These are phyloP conservation scores for Dictyostelium citrinum DNA, from an alignment of 78 protist genomes.

Conservation along the genomic window DNA sequence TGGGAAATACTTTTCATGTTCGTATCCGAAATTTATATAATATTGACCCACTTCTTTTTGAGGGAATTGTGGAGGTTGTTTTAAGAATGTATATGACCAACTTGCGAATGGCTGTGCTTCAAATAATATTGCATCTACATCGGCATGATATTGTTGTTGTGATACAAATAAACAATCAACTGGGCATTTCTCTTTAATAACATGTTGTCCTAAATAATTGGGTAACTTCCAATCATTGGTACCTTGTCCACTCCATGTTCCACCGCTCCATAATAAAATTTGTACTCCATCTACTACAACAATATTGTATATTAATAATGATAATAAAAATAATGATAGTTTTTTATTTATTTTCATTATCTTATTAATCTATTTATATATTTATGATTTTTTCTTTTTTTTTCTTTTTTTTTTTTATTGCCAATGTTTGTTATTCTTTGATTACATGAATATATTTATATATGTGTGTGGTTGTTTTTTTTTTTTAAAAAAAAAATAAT, in stretches of 20 bases:
- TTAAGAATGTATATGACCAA: constrained; percentile 37
- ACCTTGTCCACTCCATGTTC: constrained; percentile 62
- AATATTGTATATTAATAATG: neutral
- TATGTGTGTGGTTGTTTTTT: neutral
- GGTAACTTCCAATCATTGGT: neutral
- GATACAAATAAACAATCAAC: neutral
- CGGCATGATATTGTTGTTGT: neutral
- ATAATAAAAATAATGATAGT: neutral
- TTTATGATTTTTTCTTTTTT: neutral
- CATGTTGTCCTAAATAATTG: constrained; percentile 51
- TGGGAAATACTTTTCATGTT: constrained; percentile 71
- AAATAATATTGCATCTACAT: constrained; percentile 19
- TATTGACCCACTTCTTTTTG: constrained; percentile 47
- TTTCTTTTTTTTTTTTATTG: neutral
- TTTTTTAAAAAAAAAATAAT: too few relatives aligned
- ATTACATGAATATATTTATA: neutral
- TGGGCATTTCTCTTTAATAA: neutral
- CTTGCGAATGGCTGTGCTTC: constrained; percentile 69
- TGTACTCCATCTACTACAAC: neutral
- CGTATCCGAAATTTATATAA: constrained; percentile 55
- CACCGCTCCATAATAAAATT: constrained; percentile 36
- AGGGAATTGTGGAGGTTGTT: constrained; percentile 37
- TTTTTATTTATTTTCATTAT: neutral
- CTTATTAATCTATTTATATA: neutral
- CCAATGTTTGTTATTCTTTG: neutral